These are phyloP conservation scores for Coniosporium tulheliwenetii DNA, from an alignment of 2,329 filamentous ascomycete genomes.

Conservation along the genomic window DNA sequence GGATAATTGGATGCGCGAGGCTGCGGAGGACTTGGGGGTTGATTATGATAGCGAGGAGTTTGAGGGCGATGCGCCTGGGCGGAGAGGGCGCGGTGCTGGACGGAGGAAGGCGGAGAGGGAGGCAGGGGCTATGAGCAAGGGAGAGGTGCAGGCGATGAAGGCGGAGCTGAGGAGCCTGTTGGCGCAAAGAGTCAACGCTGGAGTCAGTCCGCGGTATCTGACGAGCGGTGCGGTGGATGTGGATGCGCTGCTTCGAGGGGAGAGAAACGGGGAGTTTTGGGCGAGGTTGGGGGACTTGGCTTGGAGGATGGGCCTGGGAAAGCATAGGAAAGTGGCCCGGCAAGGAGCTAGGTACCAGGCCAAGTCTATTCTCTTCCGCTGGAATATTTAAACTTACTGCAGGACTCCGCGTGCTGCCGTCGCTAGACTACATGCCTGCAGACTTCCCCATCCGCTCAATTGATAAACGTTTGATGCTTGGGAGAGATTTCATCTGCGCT, in stretches of 20 bases:
- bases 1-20: constrained; percentile 68
- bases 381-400: too few species aligned
- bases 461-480: too few species aligned
- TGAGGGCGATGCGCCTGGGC: constrained; percentile 42
- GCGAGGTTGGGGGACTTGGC: constrained; percentile 33
- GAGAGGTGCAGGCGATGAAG: constrained; percentile 52
- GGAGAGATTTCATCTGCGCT: too few species aligned
- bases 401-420: too few species aligned
- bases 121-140: constrained; percentile 52
- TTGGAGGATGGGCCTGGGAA: constrained; percentile 3
- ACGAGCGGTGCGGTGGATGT: constrained; percentile 76
- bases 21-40: constrained; percentile 83
- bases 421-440: too few species aligned
- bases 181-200: constrained; percentile 62
- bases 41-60: constrained; percentile 88
- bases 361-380: too few species aligned
- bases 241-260: constrained; percentile 49
- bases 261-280: constrained; percentile 52
- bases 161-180: constrained; percentile 60
- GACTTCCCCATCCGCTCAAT: too few species aligned
- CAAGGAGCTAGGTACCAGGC: too few species aligned
- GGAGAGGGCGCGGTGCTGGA: constrained; percentile 49
- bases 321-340: too few species aligned
- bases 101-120: constrained; percentile 61
- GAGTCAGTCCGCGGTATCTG: constrained; percentile 76